Evolutionary conservation across 306 rosid genomes (phyloP).

Genomic region (Cucurbita maxima): DNA sequence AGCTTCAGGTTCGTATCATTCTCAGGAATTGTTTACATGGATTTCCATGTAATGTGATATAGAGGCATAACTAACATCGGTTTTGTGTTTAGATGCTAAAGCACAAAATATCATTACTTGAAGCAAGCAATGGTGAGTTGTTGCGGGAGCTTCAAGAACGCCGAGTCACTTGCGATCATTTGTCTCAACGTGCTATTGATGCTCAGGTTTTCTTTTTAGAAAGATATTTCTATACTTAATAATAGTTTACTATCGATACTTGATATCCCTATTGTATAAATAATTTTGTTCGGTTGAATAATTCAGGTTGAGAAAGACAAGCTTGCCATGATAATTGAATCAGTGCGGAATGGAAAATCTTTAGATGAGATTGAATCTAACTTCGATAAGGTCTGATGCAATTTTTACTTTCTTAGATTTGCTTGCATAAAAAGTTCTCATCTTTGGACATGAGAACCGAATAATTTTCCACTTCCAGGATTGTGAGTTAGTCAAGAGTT

Average conservation of each 20-base stretch:
- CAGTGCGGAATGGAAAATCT: conserved; percentile 65
- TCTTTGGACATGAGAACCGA: conserved; percentile 4
- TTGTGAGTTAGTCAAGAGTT: conserved; percentile 49
- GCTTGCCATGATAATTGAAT: conserved; percentile 57
- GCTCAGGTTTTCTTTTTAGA: conserved; percentile 27
- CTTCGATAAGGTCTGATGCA: conserved; percentile 41
- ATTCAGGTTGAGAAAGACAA: conserved; percentile 82
- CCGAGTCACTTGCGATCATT: conserved; percentile 24
- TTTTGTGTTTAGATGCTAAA: conserved; percentile 51
- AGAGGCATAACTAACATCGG: conserved; percentile 8
- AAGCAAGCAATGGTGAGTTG: conserved; percentile 70
- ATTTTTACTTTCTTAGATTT: neutral
- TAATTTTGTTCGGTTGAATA: neutral
- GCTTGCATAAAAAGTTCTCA: neutral
- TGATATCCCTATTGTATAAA: conserved; percentile 5
- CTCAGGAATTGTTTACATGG: neutral
- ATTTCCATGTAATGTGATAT: conserved; percentile 1
- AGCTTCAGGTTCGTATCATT: conserved; percentile 55
- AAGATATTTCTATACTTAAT: neutral
- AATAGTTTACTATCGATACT: neutral
- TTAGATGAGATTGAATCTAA: conserved; percentile 84
- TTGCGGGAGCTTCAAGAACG: conserved; percentile 47
- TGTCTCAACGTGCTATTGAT: conserved; percentile 33
- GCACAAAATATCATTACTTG: conserved; percentile 79
- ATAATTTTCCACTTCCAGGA: conserved; percentile 32